These are phyloP conservation scores for Rhizopogon sp. DNA, from an alignment of 768 basidiomycete species.

Conservation along the genomic window DNA sequence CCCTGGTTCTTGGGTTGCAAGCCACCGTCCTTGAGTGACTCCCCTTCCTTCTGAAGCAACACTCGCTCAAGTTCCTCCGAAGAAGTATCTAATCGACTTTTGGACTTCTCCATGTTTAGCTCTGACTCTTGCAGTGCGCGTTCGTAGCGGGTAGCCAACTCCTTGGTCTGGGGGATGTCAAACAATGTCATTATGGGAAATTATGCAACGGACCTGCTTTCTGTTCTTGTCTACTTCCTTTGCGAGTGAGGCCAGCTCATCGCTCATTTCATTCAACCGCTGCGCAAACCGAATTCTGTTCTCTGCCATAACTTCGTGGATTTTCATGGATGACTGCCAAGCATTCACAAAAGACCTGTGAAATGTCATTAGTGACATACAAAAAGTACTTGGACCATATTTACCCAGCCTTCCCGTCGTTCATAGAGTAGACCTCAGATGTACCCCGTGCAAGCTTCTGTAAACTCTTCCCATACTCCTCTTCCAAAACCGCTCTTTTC, in stretches of 20 bases:
- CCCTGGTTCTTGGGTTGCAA: constrained; percentile 57
- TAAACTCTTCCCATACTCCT: constrained; percentile 87
- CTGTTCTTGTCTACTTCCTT: constrained; percentile 95
- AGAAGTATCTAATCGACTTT: constrained; percentile 77
- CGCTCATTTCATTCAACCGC: constrained; percentile 92
- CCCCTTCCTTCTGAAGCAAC: constrained; percentile 92
- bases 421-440: constrained; percentile 76
- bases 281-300: constrained; percentile 83
- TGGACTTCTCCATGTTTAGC: constrained; percentile 80
- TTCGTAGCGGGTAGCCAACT: constrained; percentile 85
- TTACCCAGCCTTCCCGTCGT: constrained; percentile 94
- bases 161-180: constrained; percentile 67
- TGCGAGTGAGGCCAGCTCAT: constrained; percentile 79
- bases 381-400: constrained; percentile 6
- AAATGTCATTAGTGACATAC: constrained; percentile 18
- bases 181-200: neutral
- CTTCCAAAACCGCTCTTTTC: constrained; percentile 88
- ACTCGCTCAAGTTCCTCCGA: constrained; percentile 95
- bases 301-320: constrained; percentile 89
- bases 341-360: constrained; percentile 62
- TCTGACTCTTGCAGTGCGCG: constrained; percentile 86
- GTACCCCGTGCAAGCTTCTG: constrained; percentile 79
- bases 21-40: constrained; percentile 78
- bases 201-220: constrained; percentile 57
- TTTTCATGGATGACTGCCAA: constrained; percentile 82